Evolutionary conservation across 176 grass and related monocot genomes (phyloP), one percentile per base, ranked within the genome.

Genomic region (Rhynchospora pubera): DNA sequence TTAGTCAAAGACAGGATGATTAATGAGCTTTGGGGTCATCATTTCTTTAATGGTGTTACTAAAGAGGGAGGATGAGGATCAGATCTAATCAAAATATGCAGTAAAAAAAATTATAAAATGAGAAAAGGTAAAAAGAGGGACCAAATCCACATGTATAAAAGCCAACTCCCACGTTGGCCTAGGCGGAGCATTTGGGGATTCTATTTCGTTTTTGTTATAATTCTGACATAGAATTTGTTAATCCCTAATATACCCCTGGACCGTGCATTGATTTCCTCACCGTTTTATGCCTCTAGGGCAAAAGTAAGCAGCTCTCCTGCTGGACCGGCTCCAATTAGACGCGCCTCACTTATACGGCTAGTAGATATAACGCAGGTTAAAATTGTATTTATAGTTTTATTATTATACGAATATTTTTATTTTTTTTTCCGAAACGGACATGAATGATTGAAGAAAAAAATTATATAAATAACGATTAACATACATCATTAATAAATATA

Each of bases 111-210:
- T 13, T 47, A 50, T 1, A 47, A 24, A 82, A 7, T 51, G 62
- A 50, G 12, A 26, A 26, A 19, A 59, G 42, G 19, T 7, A 82
- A 42, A 85, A 64, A 43, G 72, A 73, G 62, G 53, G 57, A 53
- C 23, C 85, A 62, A 59, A 78, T 81, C 84, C 84, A 81, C 84
- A 63, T 86, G 64, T 51, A 81, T 19, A 81, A 86, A 85, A 82
- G 76, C 55, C 64, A 57, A 86, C 46, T 60, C 44, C 65, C 85
- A 86, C 64, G 78, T 57, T 82, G 78, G 77, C 85, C 85, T 53
- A 2, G 19, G 64, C 19, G 67, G 19, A 57, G 16, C 26, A 65
- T 32, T 65, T 65, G 62, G 12, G 26, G 5, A 19, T 24, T 57
- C 44, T 83, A 70, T 74, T 60, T 9, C 67, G 18, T 73, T 23